Percentiles rank a stretch among this genome's conserved stretches.
Conservation (phyloP, 176 grass and related monocot genomes). For the Elaeis guineensis region DNA sequence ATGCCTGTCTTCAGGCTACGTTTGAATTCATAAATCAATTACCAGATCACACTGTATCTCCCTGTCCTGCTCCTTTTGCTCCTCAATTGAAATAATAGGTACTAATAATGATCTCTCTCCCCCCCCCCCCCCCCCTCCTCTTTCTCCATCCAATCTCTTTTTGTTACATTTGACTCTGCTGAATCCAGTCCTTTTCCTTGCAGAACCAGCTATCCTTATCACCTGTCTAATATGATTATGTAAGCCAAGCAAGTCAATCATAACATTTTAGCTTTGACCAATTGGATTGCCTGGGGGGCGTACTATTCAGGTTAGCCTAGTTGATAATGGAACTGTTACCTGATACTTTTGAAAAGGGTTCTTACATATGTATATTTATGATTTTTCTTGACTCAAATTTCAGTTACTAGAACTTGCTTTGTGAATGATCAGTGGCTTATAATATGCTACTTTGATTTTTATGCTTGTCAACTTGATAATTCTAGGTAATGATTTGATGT, state of each 20-base stretch:
- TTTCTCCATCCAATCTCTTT: background rate
- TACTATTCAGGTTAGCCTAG: too few species aligned
- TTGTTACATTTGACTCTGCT: background rate
- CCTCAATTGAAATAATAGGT: constrained; percentile 81
- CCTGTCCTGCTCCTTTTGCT: constrained; percentile 77
- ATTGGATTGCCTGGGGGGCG: background rate
- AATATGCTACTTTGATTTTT: too few species aligned
- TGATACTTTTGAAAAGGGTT: too few species aligned
- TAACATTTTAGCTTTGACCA: background rate
- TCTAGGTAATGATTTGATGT: too few species aligned
- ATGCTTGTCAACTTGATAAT: too few species aligned
- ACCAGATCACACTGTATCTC: constrained; percentile 67
- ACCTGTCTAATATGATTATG: background rate
- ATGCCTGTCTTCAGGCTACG: constrained; percentile 71
- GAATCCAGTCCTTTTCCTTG: background rate
- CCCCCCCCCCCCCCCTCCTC: too few species aligned
- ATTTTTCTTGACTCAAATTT: too few species aligned
- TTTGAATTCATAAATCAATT: constrained; percentile 62
- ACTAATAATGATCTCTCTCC: background rate
- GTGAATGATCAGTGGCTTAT: too few species aligned
- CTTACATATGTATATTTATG: too few species aligned
- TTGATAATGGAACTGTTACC: too few species aligned
- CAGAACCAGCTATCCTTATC: background rate
- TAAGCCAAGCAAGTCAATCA: background rate
- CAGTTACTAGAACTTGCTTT: too few species aligned